These are phyloP conservation scores for Candida insectalens DNA, from an alignment of 805 yeast species.

Conservation along the genomic window DNA sequence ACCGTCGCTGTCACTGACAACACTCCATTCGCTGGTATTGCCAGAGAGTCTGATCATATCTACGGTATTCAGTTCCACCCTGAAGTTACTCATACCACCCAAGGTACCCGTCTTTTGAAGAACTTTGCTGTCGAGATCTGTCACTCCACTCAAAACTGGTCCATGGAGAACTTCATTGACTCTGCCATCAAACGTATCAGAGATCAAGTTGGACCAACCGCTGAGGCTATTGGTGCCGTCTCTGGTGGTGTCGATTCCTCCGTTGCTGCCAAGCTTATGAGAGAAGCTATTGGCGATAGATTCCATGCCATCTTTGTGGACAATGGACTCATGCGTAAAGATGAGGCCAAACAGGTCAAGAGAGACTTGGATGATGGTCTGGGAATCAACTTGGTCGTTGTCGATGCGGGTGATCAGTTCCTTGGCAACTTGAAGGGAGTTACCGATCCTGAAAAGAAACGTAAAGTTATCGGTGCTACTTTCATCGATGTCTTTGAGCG, in stretches of 20 bases:
- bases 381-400: conserved; percentile 89
- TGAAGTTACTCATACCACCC: conserved; percentile 92
- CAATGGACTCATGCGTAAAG: conserved; percentile 93
- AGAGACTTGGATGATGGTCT: conserved; percentile 85
- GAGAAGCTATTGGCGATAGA: conserved; percentile 96
- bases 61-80: conserved; percentile 99
- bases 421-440: conserved; percentile 81
- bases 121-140: conserved; percentile 93
- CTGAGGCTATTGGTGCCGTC: conserved; percentile 98
- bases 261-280: conserved; percentile 96
- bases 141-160: conserved; percentile 84
- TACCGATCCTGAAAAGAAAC: conserved; percentile 97
- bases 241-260: conserved; percentile 99
- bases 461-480: conserved; percentile 97
- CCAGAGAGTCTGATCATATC: conserved; percentile 61
- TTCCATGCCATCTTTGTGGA: conserved; percentile 98
- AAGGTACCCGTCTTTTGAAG: conserved; percentile 78
- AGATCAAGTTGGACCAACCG: conserved; percentile 89
- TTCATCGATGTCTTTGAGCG: conserved; percentile 95
- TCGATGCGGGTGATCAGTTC: conserved; percentile 90
- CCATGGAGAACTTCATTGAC: conserved; percentile 95
- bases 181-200: conserved; percentile 92
- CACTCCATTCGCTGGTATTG: conserved; percentile 93
- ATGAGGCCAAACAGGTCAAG: conserved; percentile 86
- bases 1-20: conserved; percentile 86